These are phyloP conservation scores for Bonia amplexicaulis DNA, from an alignment of 176 grass and related monocot species.

Conservation along the genomic window DNA sequence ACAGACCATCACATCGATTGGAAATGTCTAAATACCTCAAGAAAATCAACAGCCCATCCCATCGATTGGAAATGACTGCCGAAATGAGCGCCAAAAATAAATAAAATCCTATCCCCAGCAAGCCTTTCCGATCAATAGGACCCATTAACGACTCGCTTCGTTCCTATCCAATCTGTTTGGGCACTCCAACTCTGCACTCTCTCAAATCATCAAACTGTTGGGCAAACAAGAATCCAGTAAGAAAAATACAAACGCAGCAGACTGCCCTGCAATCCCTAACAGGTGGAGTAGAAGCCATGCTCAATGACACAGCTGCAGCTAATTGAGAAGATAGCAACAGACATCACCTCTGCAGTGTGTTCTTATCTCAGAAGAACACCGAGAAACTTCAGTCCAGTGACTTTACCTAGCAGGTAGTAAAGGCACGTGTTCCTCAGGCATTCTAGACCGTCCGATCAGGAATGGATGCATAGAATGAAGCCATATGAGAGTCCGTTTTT, in stretches of 20 bases:
- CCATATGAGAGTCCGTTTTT: no score
- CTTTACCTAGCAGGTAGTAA: neutral
- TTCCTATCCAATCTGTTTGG: neutral
- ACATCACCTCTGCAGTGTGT: neutral
- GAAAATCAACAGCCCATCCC: constrained; percentile 9
- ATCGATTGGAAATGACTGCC: neutral
- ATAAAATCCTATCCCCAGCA: neutral
- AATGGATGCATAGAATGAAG: no score
- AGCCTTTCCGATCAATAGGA: constrained; percentile 15
- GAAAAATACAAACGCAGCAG: neutral
- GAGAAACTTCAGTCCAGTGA: neutral
- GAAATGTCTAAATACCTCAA: neutral
- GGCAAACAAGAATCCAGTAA: neutral
- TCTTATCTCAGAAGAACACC: neutral
- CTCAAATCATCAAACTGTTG: neutral
- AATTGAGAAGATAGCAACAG: neutral
- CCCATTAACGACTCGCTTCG: neutral
- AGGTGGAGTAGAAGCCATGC: neutral
- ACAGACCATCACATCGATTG: neutral
- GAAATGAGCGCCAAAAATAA: neutral
- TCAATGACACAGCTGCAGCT: neutral
- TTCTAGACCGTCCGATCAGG: neutral
- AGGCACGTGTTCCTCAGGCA: neutral
- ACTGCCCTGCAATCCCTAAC: neutral
- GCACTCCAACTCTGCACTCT: neutral